Percentiles rank a stretch among this genome's conserved stretches.
These are phyloP conservation scores for Periconia macrospinosa DNA, from an alignment of 2,329 filamentous ascomycete species.

Conservation along the genomic window DNA sequence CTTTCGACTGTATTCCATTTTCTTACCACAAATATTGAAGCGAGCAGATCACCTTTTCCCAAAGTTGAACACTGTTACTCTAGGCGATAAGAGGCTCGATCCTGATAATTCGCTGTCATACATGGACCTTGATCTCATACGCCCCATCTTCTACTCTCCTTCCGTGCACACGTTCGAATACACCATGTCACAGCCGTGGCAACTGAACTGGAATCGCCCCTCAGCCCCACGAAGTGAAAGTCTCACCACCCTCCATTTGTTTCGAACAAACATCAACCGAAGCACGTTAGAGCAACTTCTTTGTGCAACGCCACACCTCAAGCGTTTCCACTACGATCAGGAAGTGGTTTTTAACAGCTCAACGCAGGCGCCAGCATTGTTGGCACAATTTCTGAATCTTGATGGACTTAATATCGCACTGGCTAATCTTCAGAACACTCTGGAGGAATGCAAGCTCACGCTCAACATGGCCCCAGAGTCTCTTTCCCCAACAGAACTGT, in stretches of 20 bases:
- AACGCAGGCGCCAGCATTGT: conserved; percentile 7
- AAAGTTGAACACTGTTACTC: conserved; percentile 14
- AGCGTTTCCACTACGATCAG: conserved; percentile 22
- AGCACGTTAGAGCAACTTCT: conserved; percentile 21
- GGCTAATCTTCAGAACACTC: conserved; percentile 14
- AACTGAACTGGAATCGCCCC: conserved; percentile 19
- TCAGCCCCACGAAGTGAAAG: conserved; percentile 15
- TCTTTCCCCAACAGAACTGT: conserved; percentile 17
- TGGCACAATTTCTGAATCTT: conserved; percentile 21
- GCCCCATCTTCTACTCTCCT: conserved; percentile 24
- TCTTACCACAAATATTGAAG: conserved; percentile 26
- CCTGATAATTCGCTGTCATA: conserved; percentile 17
- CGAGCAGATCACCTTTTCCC: conserved; percentile 23
- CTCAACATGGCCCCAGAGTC: conserved; percentile 23
- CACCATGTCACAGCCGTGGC: conserved; percentile 26
- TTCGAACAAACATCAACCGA: conserved; percentile 25
- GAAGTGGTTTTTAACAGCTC: conserved; percentile 21
- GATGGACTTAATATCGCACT: conserved; percentile 24
- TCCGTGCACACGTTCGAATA: conserved; percentile 21
- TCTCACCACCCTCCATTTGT: conserved; percentile 21
- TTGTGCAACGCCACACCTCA: conserved; percentile 19
- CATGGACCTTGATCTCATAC: conserved; percentile 26
- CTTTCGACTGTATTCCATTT: conserved; percentile 28
- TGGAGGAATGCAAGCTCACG: conserved; percentile 20
- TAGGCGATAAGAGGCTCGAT: conserved; percentile 20